Conservation (phyloP, 202 grass and related monocot species). For the Musa balbisiana region DNA sequence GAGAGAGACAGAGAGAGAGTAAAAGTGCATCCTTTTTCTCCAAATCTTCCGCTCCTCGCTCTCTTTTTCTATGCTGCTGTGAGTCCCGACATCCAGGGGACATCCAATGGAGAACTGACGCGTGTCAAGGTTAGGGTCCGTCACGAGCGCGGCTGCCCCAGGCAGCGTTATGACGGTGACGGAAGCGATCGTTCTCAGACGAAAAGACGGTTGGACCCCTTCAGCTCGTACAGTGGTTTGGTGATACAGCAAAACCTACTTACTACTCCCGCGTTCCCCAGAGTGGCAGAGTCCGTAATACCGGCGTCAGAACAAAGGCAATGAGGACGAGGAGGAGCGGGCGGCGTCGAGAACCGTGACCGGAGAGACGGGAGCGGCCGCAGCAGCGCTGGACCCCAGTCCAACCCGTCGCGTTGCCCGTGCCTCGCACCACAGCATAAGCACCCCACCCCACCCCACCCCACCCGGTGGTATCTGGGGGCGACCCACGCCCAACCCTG, state of each 20-base stretch:
- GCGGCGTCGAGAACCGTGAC: neutral
- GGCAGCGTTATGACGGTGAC: neutral
- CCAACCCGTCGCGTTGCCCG: too few relatives aligned
- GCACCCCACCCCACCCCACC: neutral
- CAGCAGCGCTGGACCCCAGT: too few relatives aligned
- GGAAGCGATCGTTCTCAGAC: neutral
- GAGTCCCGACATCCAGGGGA: slow-evolving; percentile 28
- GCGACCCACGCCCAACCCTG: neutral
- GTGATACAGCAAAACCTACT: too few relatives aligned
- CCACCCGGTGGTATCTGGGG: neutral
- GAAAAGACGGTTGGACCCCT: neutral
- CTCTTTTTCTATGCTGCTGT: slow-evolving; percentile 23
- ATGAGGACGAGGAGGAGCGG: neutral
- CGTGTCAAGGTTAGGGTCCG: slow-evolving; percentile 14
- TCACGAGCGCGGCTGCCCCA: neutral
- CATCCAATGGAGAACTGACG: slow-evolving; percentile 9
- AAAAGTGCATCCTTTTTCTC: slow-evolving; percentile 12
- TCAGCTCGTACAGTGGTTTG: too few relatives aligned
- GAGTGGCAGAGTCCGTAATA: neutral
- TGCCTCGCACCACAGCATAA: too few relatives aligned
- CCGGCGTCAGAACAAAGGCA: neutral
- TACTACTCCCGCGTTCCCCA: too few relatives aligned
- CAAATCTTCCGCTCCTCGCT: slow-evolving; percentile 11
- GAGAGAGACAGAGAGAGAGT: slow-evolving; percentile 4
- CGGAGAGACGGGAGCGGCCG: neutral